A percentile compares a stretch with the other conserved stretches of the same genome.
phyloP scores from a whole-genome alignment of 345 rosid species.

The Excoecaria cochinchinensis region DNA sequence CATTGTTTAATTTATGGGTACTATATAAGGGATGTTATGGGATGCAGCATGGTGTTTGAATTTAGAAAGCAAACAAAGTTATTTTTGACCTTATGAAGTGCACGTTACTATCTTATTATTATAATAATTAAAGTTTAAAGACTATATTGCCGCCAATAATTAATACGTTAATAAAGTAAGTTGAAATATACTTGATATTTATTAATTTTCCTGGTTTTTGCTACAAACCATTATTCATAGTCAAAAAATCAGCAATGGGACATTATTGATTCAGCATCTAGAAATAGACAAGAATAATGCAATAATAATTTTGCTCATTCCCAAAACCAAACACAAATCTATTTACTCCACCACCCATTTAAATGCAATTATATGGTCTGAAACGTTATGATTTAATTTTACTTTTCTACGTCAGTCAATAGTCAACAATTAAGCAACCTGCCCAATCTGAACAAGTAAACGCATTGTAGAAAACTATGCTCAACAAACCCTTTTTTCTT shows the following conservation, averaged over 20 bases:
- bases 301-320: too few species aligned
- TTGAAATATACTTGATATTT: background rate
- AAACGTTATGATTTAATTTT: background rate
- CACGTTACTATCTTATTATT: background rate
- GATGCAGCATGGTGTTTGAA: background rate
- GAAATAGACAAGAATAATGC: too few species aligned
- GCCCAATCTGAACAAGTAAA: background rate
- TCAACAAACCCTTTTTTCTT: too few species aligned
- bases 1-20: too few species aligned
- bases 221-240: too few species aligned
- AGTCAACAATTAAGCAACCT: slow-evolving; percentile 7
- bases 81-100: background rate
- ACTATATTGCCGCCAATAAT: background rate
- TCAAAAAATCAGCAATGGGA: too few species aligned
- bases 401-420: background rate
- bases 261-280: too few species aligned
- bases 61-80: background rate
- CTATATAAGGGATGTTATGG: background rate
- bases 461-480: background rate
- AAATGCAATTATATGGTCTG: background rate
- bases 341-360: too few species aligned
- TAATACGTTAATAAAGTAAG: background rate
- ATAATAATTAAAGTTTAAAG: background rate
- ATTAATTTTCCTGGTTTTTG: too few species aligned
- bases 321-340: too few species aligned